Evolutionary conservation across 1,284 basidiomycete genomes (phyloP).

Genomic region (Stereum hirsutum): DNA sequence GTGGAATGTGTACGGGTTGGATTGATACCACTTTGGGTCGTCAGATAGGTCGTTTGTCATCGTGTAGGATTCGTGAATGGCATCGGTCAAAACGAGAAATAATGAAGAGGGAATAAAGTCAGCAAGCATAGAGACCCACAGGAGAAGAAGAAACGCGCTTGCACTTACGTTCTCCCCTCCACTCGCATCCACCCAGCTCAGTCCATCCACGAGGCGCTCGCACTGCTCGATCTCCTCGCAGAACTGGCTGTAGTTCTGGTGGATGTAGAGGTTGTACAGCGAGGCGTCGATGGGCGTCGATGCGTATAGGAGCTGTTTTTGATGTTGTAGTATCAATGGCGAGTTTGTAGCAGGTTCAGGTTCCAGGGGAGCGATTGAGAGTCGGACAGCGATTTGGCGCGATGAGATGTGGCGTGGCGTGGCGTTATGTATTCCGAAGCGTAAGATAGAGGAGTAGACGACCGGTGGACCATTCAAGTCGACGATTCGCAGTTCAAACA

Average conservation of each 20-base stretch:
- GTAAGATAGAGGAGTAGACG: not conserved
- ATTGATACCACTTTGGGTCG: conserved; percentile 54
- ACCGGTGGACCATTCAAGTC: too few relatives aligned
- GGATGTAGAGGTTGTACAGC: conserved; percentile 83
- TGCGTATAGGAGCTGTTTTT: conserved; percentile 60
- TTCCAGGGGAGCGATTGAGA: not conserved
- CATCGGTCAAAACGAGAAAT: not conserved
- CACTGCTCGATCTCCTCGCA: conserved; percentile 75
- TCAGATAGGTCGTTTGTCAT: not conserved
- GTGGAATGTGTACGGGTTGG: conserved; percentile 82
- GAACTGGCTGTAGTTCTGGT: conserved; percentile 89
- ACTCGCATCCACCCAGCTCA: conserved; percentile 78
- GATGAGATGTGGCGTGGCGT: not conserved
- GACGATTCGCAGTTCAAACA: too few relatives aligned
- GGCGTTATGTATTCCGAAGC: not conserved
- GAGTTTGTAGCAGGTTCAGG: not conserved
- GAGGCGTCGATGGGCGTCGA: conserved; percentile 89
- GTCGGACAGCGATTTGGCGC: not conserved
- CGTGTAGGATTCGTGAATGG: not conserved
- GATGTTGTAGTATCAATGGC: conserved; percentile 2
- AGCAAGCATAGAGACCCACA: conserved; percentile 6
- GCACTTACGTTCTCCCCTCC: conserved; percentile 50
- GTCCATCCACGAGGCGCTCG: conserved; percentile 60
- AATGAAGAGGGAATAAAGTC: not conserved
- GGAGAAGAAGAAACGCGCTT: not conserved